Percentiles rank a stretch among this genome's conserved stretches.
These are phyloP conservation scores for Grifola frondosa DNA, from an alignment of 1,284 basidiomycete genomes.

Conservation along the genomic window DNA sequence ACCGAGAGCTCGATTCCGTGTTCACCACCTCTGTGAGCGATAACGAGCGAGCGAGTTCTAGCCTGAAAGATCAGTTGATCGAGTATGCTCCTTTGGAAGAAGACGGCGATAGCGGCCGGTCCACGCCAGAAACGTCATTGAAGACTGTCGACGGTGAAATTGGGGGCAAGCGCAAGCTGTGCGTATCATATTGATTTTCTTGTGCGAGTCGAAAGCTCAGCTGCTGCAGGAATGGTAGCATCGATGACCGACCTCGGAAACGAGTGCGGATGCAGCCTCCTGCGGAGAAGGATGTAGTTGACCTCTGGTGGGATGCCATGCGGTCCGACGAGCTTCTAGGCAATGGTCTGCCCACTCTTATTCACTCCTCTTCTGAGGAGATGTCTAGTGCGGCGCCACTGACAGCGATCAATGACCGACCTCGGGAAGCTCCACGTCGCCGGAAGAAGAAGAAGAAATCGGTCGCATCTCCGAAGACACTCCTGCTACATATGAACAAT, in stretches of 20 bases:
- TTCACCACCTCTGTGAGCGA: conserved; percentile 7
- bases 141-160: conserved; percentile 40
- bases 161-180: conserved; percentile 68
- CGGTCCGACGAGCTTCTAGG: conserved; percentile 59
- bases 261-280: conserved; percentile 34
- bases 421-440: conserved; percentile 25
- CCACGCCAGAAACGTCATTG: conserved; percentile 35
- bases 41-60: conserved; percentile 11
- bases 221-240: conserved; percentile 36
- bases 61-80: conserved; percentile 38
- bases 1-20: conserved; percentile 41
- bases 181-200: conserved; percentile 24
- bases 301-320: conserved; percentile 74
- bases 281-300: conserved; percentile 39
- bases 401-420: conserved; percentile 31
- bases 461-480: conserved; percentile 39
- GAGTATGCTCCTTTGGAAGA: conserved; percentile 41
- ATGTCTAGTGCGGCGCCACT: conserved; percentile 20
- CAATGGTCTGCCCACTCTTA: conserved; percentile 63
- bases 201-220: conserved; percentile 4
- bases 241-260: conserved; percentile 43
- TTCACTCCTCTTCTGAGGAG: conserved; percentile 42
- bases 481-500: conserved; percentile 66
- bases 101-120: conserved; percentile 29
- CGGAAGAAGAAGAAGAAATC: conserved; percentile 35